Conservation (phyloP, 192 early-diverging fungal species). For the Coemansia sp. region DNA sequence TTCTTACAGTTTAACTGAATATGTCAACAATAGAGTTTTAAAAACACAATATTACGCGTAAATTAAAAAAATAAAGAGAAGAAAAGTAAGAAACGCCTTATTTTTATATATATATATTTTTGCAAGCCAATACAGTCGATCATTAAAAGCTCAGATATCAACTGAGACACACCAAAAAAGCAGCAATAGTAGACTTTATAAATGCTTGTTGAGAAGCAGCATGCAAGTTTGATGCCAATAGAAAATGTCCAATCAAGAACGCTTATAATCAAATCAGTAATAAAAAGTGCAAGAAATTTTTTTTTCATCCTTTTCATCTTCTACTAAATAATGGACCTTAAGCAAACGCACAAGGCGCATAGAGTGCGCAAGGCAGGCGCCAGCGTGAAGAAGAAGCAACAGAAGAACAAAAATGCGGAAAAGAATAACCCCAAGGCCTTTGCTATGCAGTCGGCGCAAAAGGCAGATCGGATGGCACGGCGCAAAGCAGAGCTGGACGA, state of each 20-base stretch:
- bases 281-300: no score
- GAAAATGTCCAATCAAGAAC: no score
- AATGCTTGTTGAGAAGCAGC: no score
- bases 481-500: constrained; percentile 83
- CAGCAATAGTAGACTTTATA: no score
- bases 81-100: background rate
- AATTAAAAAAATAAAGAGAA: background rate
- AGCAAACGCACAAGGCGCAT: constrained; percentile 79
- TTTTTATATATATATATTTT: no score
- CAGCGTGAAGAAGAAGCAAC: constrained; percentile 76
- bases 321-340: constrained; percentile 52
- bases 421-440: constrained; percentile 66
- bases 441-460: constrained; percentile 64
- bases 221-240: no score
- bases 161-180: no score
- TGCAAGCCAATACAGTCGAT: no score
- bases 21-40: background rate
- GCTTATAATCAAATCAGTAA: no score
- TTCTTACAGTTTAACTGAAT: no score
- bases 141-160: no score
- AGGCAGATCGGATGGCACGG: constrained; percentile 75
- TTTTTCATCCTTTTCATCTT: no score
- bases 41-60: background rate
- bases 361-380: constrained; percentile 77
- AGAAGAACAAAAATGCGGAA: constrained; percentile 61